Evolutionary conservation across 352 stramenopile species (phyloP), one percentile per base, ranked within the genome.

Genomic region (Pythium insidiosum): DNA sequence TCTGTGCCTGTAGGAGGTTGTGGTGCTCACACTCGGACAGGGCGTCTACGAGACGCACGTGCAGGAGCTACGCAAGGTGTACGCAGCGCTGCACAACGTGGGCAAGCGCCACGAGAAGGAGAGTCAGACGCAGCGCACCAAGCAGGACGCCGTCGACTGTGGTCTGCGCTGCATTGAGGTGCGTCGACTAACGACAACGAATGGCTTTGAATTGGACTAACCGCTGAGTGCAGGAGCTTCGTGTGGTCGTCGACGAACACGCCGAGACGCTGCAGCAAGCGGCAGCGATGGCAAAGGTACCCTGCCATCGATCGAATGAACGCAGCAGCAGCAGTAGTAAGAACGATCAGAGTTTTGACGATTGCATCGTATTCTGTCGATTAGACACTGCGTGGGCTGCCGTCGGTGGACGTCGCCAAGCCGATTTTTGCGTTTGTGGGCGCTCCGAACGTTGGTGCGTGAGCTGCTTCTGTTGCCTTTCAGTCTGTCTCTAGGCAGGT

Each of bases 371-470:
- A n/a, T n/a, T 26, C 6, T 21, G 29, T 34, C 5, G 29, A 12
- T 12, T 37, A 90, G 78, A 70, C 68, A 15, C 56, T 94, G 41
- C 78, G 81, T 43, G 73, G 72, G 3, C 51, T 94, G 20, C 81
- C 81, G 39, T 76, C 73, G 22, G 72, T 94, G 12, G 78, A 94
- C 41, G 45, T 94, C 11, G 68, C 87, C 2, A 83, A 79, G 18
- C 73, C 81, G 13, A 86, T 91, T 41, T 91, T 94, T 48, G 79
- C 78, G 4, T 88, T 94, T 29, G 81, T 91, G 11, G 81, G 81
- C 11, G 75, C 78, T 1, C 78, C 81, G 1, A 94, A 94, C 47
- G 81, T 94, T 45, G 81, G 78, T 87, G 56, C 23, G 75, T 50
- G 35, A 7, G 3, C 20, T 13, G 3, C n/a, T 3, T 39, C 2